Conservation (phyloP, 1,284 basidiomycete genomes). For the Phylloporus sp. region DNA sequence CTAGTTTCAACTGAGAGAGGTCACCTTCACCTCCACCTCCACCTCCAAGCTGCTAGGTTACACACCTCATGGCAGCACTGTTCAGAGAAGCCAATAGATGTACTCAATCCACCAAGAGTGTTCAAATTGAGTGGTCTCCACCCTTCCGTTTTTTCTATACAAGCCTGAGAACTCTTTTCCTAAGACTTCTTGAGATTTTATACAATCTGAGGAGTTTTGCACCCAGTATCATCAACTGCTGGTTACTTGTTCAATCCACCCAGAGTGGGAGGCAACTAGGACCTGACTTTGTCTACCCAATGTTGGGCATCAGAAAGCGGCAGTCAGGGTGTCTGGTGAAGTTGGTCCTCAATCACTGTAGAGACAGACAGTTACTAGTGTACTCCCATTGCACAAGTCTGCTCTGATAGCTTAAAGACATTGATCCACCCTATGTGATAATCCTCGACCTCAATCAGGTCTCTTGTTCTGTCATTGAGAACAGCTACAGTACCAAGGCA, state of each 20-base stretch:
- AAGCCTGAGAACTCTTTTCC: neutral
- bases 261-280: neutral
- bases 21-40: too few species aligned
- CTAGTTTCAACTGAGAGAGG: too few species aligned
- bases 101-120: too few species aligned
- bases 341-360: slow-evolving; percentile 2
- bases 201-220: neutral
- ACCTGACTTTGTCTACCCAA: neutral
- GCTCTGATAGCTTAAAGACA: too few species aligned
- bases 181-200: neutral
- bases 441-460: neutral
- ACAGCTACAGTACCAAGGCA: neutral
- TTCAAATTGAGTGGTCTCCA: too few species aligned
- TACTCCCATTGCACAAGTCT: neutral
- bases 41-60: too few species aligned
- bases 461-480: neutral
- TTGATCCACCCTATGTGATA: neutral
- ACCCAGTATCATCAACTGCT: neutral
- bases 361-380: neutral
- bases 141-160: neutral
- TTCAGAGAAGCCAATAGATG: too few species aligned
- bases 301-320: slow-evolving; percentile 1
- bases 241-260: neutral
- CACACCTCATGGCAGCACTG: too few species aligned
- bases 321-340: neutral